A percentile compares a stretch with the other conserved stretches of the same genome.
phyloP scores from a whole-genome alignment of 139 green algal species.

The Ulvella scutata region DNA sequence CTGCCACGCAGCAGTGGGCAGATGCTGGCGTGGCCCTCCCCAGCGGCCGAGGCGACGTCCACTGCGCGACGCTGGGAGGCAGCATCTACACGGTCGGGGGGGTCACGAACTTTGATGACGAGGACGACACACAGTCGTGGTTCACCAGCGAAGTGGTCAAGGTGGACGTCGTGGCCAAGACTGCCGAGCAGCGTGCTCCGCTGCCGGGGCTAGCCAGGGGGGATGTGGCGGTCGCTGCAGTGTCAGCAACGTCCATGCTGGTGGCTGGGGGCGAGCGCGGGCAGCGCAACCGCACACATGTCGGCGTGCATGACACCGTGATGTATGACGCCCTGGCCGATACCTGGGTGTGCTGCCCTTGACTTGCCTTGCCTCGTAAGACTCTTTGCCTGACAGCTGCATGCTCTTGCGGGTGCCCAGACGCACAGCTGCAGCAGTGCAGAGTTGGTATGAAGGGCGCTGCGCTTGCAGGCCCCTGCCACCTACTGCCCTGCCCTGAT shows the following conservation, averaged over 20 bases:
- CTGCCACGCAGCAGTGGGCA: conserved; percentile 3
- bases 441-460: no score
- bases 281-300: not conserved
- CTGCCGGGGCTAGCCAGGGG: not conserved
- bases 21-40: conserved; percentile 6
- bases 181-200: not conserved
- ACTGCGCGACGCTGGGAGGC: not conserved
- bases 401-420: no score
- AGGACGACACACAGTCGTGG: not conserved
- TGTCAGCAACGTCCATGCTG: not conserved
- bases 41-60: not conserved
- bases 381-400: no score
- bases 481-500: no score
- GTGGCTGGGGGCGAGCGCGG: not conserved
- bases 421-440: no score
- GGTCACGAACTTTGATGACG: not conserved
- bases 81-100: not conserved
- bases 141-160: not conserved
- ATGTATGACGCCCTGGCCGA: not conserved
- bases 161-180: not conserved
- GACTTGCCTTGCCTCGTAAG: no score
- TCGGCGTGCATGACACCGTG: not conserved
- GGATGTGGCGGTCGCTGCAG: not conserved
- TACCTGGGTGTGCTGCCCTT: not conserved
- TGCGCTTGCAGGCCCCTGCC: no score